Evolutionary conservation across 2,329 filamentous ascomycete genomes (phyloP).

Genomic region (Metarhizium guizhouense): DNA sequence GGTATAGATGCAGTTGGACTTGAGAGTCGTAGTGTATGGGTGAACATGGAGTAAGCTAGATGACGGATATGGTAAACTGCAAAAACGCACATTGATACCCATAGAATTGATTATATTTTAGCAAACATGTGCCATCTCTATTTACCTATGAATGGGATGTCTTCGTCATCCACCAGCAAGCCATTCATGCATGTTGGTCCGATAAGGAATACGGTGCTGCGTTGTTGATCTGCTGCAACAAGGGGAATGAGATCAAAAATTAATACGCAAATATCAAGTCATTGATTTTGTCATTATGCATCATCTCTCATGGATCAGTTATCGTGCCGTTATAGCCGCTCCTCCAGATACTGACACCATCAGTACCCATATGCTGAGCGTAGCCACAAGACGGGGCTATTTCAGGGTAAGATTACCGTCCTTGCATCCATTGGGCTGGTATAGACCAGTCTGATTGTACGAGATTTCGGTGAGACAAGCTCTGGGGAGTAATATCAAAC

Average conservation of each 20-base stretch:
- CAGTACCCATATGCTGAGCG: neutral
- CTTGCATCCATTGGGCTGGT: neutral
- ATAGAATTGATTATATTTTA: neutral
- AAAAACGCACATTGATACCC: neutral
- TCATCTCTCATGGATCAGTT: slow-evolving; percentile 7
- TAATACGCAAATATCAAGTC: neutral
- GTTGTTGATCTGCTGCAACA: neutral
- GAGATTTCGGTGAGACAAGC: neutral
- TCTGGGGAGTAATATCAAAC: neutral
- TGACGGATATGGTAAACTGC: neutral
- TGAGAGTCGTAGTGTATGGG: neutral
- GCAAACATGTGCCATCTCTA: neutral
- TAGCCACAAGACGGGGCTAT: neutral
- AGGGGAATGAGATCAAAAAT: neutral
- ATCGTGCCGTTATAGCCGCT: slow-evolving; percentile 14
- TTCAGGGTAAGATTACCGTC: neutral
- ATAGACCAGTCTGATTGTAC: neutral
- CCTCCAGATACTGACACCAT: slow-evolving; percentile 11
- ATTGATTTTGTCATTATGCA: neutral
- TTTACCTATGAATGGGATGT: no score
- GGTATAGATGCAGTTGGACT: neutral
- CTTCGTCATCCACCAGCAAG: neutral
- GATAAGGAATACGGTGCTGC: neutral
- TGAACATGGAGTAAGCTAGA: neutral
- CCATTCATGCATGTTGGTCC: neutral